Conservation (phyloP, 2,329 filamentous ascomycete species). For the Xylaria sp. region DNA sequence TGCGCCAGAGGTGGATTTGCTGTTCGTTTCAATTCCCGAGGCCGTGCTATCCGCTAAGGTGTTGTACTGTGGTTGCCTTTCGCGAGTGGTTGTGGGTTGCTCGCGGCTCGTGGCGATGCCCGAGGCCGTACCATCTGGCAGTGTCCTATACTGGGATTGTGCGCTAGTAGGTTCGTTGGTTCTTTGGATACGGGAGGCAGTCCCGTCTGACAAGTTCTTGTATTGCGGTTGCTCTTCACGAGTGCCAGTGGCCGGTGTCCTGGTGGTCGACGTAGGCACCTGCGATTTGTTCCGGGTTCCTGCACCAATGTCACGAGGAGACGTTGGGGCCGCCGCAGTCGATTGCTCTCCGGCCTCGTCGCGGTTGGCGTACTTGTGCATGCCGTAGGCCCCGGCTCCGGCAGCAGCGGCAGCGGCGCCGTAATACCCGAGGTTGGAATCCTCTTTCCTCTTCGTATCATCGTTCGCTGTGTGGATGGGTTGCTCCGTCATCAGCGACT, state of each 20-base stretch:
- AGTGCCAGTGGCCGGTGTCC: too few relatives aligned
- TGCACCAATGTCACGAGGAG: neutral
- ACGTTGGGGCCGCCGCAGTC: neutral
- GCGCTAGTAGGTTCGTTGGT: too few relatives aligned
- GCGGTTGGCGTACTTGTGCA: slow-evolving; percentile 26
- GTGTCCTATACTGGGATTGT: too few relatives aligned
- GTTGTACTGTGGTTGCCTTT: neutral
- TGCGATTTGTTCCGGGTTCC: neutral
- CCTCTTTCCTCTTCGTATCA: neutral
- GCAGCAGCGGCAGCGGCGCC: slow-evolving; percentile 17
- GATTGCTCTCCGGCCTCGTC: neutral
- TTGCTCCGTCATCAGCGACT: neutral
- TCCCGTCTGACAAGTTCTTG: neutral
- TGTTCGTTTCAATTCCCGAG: too few relatives aligned
- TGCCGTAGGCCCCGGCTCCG: slow-evolving; percentile 29
- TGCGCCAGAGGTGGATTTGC: too few relatives aligned
- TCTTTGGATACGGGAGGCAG: neutral
- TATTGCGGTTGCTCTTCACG: neutral
- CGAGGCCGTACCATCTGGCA: too few relatives aligned
- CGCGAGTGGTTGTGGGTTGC: neutral
- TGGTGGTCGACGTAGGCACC: too few relatives aligned
- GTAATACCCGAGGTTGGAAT: slow-evolving; percentile 23
- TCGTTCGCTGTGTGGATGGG: neutral
- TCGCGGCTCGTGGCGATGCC: too few relatives aligned
- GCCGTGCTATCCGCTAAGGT: too few relatives aligned